Evolutionary conservation across 192 early-diverging fungal genomes (phyloP).

Genomic region (Linnemannia hyalina): DNA sequence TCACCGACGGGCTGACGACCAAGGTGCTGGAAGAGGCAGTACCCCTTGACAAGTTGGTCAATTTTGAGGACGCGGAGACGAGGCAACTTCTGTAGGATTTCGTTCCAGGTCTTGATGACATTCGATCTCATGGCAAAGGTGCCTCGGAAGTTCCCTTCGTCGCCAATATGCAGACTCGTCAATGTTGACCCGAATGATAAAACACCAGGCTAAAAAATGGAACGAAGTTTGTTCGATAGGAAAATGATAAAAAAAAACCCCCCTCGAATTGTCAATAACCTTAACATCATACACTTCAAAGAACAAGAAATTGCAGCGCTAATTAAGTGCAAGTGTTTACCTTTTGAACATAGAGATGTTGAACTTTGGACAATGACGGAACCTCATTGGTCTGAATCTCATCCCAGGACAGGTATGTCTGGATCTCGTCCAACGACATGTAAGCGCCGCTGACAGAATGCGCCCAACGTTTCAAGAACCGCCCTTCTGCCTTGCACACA

Average conservation of each 20-base stretch:
- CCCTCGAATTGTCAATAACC: too few relatives aligned
- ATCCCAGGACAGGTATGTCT: not conserved
- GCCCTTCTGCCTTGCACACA: slow-evolving; percentile 5
- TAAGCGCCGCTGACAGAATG: not conserved
- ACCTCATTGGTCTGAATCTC: slow-evolving; percentile 9
- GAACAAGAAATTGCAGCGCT: not conserved
- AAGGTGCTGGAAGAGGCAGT: slow-evolving; percentile 24
- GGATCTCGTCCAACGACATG: slow-evolving; percentile 1
- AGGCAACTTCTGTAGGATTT: slow-evolving; percentile 11
- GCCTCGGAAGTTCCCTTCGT: not conserved
- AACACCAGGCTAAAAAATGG: not conserved
- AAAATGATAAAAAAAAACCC: not conserved
- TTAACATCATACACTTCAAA: not conserved
- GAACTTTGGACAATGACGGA: slow-evolving; percentile 9
- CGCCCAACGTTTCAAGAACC: slow-evolving; percentile 12
- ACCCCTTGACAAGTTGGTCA: slow-evolving; percentile 27
- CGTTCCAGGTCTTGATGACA: slow-evolving; percentile 16
- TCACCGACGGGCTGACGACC: not conserved
- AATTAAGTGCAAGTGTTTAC: slow-evolving; percentile 10
- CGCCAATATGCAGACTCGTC: slow-evolving; percentile 38
- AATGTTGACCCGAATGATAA: slow-evolving; percentile 18
- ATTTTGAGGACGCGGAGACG: slow-evolving; percentile 20
- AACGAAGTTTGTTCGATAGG: not conserved
- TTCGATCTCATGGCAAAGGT: not conserved
- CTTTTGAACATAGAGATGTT: slow-evolving; percentile 43